Evolutionary conservation across 2,329 filamentous ascomycete genomes (phyloP).

Genomic region (Rhinocladiella mackenziei): DNA sequence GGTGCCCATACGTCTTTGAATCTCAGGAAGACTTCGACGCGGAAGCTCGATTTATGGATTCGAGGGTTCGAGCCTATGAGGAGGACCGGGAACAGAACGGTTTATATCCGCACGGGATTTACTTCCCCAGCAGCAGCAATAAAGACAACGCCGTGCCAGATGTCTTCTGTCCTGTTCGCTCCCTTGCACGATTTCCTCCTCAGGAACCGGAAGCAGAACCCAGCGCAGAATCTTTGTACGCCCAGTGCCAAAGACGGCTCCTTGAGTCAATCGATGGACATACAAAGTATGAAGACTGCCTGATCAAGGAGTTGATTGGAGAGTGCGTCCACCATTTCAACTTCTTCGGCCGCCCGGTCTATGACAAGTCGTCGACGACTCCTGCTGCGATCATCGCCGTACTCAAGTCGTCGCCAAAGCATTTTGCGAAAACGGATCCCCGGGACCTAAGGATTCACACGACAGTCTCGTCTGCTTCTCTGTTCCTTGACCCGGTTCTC

Average conservation of each 20-base stretch:
- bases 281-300: constrained; percentile 3
- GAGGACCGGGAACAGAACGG: background rate
- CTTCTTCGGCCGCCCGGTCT: constrained; percentile 14
- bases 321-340: constrained; percentile 22
- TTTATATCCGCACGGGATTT: constrained; percentile 4
- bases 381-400: constrained; percentile 21
- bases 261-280: background rate
- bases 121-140: constrained; percentile 7
- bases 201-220: background rate
- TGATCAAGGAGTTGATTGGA: background rate
- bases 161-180: constrained; percentile 5
- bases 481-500: constrained; percentile 17
- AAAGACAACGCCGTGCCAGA: background rate
- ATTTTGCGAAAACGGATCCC: constrained; percentile 7
- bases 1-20: constrained; percentile 1
- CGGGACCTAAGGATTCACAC: constrained; percentile 8
- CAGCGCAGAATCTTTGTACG: background rate
- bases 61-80: background rate
- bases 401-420: constrained; percentile 11
- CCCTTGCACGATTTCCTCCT: constrained; percentile 4
- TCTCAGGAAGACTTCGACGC: constrained; percentile 5
- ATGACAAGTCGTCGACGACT: constrained; percentile 13
- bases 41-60: constrained; percentile 1
- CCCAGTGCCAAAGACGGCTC: constrained; percentile 1
- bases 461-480: constrained; percentile 9